phyloP scores from a whole-genome alignment of 805 yeast species.

The Brettanomyces anomalus region DNA sequence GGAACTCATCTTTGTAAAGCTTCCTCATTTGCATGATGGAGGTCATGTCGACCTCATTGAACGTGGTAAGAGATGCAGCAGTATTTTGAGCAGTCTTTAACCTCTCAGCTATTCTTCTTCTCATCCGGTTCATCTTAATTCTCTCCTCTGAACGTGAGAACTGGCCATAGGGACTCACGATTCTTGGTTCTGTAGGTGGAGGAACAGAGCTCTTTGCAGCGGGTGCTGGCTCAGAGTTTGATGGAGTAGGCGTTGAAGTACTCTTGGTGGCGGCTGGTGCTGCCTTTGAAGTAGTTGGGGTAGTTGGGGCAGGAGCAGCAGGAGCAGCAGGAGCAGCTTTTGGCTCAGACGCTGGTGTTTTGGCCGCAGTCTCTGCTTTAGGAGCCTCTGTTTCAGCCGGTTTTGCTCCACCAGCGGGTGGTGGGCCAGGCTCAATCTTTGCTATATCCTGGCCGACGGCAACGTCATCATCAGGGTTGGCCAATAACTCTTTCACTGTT shows the following conservation, averaged over 20 bases:
- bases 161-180: slow-evolving; percentile 27
- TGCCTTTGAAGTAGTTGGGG: slow-evolving; percentile 16
- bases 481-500: slow-evolving; percentile 76
- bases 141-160: slow-evolving; percentile 83
- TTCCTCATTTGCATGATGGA: slow-evolving; percentile 89
- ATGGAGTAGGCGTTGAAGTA: slow-evolving; percentile 23
- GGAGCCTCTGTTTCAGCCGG: slow-evolving; percentile 4
- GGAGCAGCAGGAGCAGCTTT: slow-evolving; percentile 24
- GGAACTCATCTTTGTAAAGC: slow-evolving; percentile 90
- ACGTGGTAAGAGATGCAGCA: slow-evolving; percentile 95
- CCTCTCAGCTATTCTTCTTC: slow-evolving; percentile 97
- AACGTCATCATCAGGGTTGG: slow-evolving; percentile 82
- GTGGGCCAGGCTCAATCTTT: slow-evolving; percentile 73
- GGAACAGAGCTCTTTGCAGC: slow-evolving; percentile 16
- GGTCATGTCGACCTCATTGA: slow-evolving; percentile 97
- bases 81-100: slow-evolving; percentile 98
- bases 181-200: slow-evolving; percentile 23
- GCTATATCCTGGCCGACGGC: slow-evolving; percentile 91
- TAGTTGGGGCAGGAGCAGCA: slow-evolving; percentile 13
- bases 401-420: slow-evolving; percentile 51
- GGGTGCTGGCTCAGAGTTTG: slow-evolving; percentile 15
- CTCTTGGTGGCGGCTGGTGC: slow-evolving; percentile 19
- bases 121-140: slow-evolving; percentile 99
- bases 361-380: slow-evolving; percentile 15
- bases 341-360: slow-evolving; percentile 21